Conservation (phyloP, 148 eudicot species). For the Fagopyrum homotropicum region DNA sequence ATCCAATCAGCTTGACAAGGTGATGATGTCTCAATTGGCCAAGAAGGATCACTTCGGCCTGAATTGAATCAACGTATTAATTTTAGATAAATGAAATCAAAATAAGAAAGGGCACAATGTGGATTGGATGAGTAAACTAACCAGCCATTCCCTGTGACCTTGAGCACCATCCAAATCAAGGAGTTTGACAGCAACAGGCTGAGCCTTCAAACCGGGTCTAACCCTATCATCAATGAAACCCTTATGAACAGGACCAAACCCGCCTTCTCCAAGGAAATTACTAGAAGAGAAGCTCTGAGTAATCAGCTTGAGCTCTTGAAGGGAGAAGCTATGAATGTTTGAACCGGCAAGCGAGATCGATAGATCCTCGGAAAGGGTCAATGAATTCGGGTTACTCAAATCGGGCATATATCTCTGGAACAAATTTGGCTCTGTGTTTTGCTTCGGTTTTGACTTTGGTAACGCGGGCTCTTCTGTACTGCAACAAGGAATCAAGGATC, state of each 20-base stretch:
- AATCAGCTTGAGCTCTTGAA: slow-evolving; percentile 63
- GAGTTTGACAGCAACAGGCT: slow-evolving; percentile 82
- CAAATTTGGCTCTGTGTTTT: slow-evolving; percentile 18
- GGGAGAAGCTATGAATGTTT: slow-evolving; percentile 47
- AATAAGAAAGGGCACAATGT: neutral
- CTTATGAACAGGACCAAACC: slow-evolving; percentile 94
- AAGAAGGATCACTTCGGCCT: slow-evolving; percentile 63
- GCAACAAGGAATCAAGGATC: slow-evolving; percentile 30
- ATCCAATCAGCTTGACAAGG: slow-evolving; percentile 63
- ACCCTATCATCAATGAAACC: slow-evolving; percentile 83
- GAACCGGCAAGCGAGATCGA: slow-evolving; percentile 63
- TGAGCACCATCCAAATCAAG: slow-evolving; percentile 77
- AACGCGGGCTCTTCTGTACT: slow-evolving; percentile 19
- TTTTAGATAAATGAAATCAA: neutral
- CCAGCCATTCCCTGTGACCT: slow-evolving; percentile 95
- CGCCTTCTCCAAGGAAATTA: slow-evolving; percentile 81
- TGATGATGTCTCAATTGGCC: slow-evolving; percentile 65
- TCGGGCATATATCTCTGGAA: slow-evolving; percentile 39
- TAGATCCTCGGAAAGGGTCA: slow-evolving; percentile 51
- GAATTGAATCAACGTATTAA: neutral
- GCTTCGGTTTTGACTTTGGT: slow-evolving; percentile 9
- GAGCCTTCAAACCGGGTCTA: slow-evolving; percentile 77
- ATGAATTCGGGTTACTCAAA: slow-evolving; percentile 40
- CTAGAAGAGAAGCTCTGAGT: slow-evolving; percentile 64
- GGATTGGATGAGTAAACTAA: slow-evolving; percentile 16